Evolutionary conservation across 805 yeast species (phyloP).

Genomic region (Saccharomycopsis oosterbeekiorum): DNA sequence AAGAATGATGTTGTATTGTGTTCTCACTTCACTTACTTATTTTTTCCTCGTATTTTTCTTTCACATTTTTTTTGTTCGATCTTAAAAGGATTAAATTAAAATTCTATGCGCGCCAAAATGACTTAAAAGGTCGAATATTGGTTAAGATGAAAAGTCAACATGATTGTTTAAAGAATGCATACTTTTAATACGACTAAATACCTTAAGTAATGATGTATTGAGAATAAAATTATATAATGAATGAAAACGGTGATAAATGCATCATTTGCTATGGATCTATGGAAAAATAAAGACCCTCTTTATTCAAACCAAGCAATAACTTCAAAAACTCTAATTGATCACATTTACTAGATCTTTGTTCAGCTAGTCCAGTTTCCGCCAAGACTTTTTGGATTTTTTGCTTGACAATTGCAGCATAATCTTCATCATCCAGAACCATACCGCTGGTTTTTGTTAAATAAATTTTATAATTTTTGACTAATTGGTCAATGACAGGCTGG

Average conservation of each 20-base stretch:
- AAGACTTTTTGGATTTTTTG: constrained; percentile 65
- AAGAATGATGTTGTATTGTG: no score
- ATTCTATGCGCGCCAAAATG: not conserved
- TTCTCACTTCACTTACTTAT: no score
- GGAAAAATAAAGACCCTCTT: constrained; percentile 85
- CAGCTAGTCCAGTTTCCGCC: constrained; percentile 68
- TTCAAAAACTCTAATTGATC: constrained; percentile 91
- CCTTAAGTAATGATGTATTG: not conserved
- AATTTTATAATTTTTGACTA: constrained; percentile 83
- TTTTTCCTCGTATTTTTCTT: not conserved
- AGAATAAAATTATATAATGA: not conserved
- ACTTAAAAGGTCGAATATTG: not conserved
- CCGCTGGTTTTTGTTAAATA: constrained; percentile 38
- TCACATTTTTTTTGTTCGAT: not conserved
- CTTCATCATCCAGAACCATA: constrained; percentile 26
- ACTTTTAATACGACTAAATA: no score
- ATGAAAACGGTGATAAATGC: no score
- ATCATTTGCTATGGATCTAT: not conserved
- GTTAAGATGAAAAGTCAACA: no score
- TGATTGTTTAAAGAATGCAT: no score
- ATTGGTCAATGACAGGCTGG: constrained; percentile 62
- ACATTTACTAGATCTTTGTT: constrained; percentile 84
- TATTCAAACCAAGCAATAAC: constrained; percentile 85
- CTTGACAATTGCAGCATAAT: constrained; percentile 37
- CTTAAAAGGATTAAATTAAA: not conserved